Base-by-base conservation (phyloP, 2,329 filamentous ascomycete species). In the Magnaporthiopsis incrustans region DNA sequence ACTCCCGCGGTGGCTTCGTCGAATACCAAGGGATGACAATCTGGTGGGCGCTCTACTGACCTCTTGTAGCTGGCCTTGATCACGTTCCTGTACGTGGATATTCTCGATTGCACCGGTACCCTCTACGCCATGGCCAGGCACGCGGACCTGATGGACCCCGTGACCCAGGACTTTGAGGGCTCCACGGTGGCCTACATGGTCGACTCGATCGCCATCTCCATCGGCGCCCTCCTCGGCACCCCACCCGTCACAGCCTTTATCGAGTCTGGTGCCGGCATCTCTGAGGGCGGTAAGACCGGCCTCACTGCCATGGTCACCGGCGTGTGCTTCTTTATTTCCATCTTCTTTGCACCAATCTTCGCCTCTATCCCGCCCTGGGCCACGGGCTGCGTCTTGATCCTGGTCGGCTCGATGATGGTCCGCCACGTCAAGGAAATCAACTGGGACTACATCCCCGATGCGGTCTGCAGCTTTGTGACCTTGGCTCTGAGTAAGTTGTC, bases 331-430 rank as follows among this genome's bases (percentile, higher is more conserved):
- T 89, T 96, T 78, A 85, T 96, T 72, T 86, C 90, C 65, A 84
- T 96, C 66, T 96, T 96, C 81, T 96, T 96, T 73, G 91, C 92
- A 0, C 92, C 92, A 0, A 94, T 96, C 65, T 96, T 96, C 72
- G 91, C 92, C 12, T 93, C 90, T 0, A 95, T 96, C 65, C 92
- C 92, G 5, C 88, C 91, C 0, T 96, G 91, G 90, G 92, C 92
- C 3, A 96, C 92, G 0, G 92, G 92, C 60, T 92, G 89, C 73
- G 92, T 92, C n/a, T 82, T 96, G 32, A 83, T 96, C 69, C 86
- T 96, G 56, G 91, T 96, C 64, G 92, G 92, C n/a, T 87, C 88
- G 26, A 89, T 96, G 82, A 96, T 96, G 92, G 86, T 89, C 64
- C 84, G 86, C 66, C 83, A 90, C 1, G 89, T 90, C 15, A 85